A percentile compares a stretch with the other conserved stretches of the same genome.
Evolutionary conservation across 345 rosid genomes (phyloP).

Genomic region (Populus deltoides): DNA sequence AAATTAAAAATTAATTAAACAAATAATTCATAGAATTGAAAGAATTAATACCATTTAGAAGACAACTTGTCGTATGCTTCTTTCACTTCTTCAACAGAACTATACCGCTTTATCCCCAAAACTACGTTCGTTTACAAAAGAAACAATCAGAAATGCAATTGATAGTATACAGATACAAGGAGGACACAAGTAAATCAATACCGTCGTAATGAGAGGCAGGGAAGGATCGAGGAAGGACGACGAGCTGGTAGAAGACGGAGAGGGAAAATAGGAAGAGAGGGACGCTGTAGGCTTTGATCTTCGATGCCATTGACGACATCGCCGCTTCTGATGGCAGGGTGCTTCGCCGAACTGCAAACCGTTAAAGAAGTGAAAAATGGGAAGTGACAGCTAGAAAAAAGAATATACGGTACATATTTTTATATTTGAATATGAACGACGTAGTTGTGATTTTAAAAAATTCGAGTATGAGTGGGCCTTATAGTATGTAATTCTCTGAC

Average conservation of each 20-base stretch:
- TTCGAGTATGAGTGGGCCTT: neutral
- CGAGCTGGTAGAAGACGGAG: constrained; percentile 68
- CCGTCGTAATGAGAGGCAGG: constrained; percentile 86
- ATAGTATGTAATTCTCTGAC: neutral
- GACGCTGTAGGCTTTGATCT: constrained; percentile 53
- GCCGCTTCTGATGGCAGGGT: constrained; percentile 6
- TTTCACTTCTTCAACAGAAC: constrained; percentile 59
- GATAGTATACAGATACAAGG: neutral
- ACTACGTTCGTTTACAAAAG: constrained; percentile 28
- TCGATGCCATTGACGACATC: constrained; percentile 26
- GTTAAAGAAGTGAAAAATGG: neutral
- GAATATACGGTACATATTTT: too few relatives aligned
- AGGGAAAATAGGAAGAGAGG: constrained; percentile 60
- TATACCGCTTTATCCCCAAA: constrained; percentile 52
- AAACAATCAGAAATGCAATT: neutral
- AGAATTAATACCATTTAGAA: constrained; percentile 50
- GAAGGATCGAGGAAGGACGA: constrained; percentile 69
- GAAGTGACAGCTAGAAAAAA: too few relatives aligned
- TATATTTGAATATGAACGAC: neutral
- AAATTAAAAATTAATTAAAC: neutral
- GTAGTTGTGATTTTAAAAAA: neutral
- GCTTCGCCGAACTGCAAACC: neutral
- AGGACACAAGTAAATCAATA: constrained; percentile 18
- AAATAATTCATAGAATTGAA: neutral
- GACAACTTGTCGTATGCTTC: constrained; percentile 61